Conservation (phyloP, 2,329 filamentous ascomycete species). For the Mycosphaerella arachidis region DNA sequence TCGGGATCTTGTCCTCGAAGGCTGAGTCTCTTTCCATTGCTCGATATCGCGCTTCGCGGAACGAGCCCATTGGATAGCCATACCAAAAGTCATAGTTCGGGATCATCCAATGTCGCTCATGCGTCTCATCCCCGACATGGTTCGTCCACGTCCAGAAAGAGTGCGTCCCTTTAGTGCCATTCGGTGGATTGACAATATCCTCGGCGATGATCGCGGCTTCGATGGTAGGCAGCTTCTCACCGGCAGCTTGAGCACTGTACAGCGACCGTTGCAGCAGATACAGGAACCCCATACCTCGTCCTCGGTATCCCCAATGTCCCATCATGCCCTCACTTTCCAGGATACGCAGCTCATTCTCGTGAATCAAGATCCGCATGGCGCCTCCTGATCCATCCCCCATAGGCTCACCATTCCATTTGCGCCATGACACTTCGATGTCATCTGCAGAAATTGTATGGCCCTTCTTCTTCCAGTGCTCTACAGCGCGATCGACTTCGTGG, state of each 20-base stretch:
- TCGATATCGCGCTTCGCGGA: conserved; percentile 20
- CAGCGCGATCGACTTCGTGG: conserved; percentile 39
- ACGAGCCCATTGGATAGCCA: conserved; percentile 25
- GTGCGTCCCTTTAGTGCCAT: conserved; percentile 8
- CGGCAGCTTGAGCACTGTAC: conserved; percentile 11
- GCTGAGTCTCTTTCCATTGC: conserved; percentile 14
- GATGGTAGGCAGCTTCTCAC: conserved; percentile 18
- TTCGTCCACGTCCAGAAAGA: conserved; percentile 24
- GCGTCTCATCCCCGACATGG: conserved; percentile 24
- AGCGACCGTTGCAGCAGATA: conserved; percentile 17
- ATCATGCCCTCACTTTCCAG: conserved; percentile 16
- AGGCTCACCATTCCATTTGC: background rate
- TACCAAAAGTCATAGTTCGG: conserved; percentile 50
- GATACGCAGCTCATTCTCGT: conserved; percentile 19
- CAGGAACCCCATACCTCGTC: conserved; percentile 12
- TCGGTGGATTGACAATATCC: conserved; percentile 13
- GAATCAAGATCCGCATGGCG: conserved; percentile 17
- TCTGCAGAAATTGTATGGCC: conserved; percentile 10
- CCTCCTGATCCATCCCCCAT: conserved; percentile 4
- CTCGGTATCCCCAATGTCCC: conserved; percentile 7
- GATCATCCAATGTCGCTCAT: conserved; percentile 46
- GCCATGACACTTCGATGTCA: conserved; percentile 22
- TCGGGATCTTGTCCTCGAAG: conserved; percentile 23
- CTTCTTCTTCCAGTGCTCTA: conserved; percentile 10
- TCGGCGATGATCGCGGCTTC: conserved; percentile 18